Conservation (phyloP, 2,329 filamentous ascomycete species). For the Lecanicillium sp. region DNA sequence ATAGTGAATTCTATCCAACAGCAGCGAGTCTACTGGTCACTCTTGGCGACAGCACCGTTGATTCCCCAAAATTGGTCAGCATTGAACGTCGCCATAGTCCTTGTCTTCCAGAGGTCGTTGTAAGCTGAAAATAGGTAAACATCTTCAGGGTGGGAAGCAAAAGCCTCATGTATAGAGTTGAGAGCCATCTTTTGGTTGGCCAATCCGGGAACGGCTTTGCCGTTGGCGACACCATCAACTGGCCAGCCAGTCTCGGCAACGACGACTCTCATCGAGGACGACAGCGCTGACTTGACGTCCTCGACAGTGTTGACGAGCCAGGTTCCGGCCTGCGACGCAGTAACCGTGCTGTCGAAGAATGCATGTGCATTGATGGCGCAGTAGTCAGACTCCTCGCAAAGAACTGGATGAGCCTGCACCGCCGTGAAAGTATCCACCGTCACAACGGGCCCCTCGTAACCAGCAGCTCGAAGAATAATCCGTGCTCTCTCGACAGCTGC, state of each 20-base stretch:
- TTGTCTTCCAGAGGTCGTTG: conserved; percentile 71
- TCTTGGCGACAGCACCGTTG: conserved; percentile 17
- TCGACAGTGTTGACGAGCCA: conserved; percentile 55
- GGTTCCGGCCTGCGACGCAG: conserved; percentile 51
- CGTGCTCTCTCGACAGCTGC: conserved; percentile 51
- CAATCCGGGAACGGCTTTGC: conserved; percentile 57
- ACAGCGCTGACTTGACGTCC: conserved; percentile 32
- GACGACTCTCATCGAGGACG: conserved; percentile 50
- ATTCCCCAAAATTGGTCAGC: conserved; percentile 76
- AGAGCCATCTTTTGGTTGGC: conserved; percentile 60
- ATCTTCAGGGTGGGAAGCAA: conserved; percentile 38
- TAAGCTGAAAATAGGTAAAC: conserved; percentile 72
- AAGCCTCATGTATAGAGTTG: conserved; percentile 51
- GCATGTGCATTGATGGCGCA: conserved; percentile 76
- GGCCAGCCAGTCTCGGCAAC: conserved; percentile 87
- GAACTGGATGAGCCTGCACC: conserved; percentile 53
- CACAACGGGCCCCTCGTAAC: conserved; percentile 66
- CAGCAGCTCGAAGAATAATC: conserved; percentile 46
- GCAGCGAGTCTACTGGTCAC: neutral
- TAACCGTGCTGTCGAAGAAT: conserved; percentile 65
- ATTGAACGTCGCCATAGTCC: conserved; percentile 52
- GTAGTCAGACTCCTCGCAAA: conserved; percentile 69
- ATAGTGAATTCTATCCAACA: neutral
- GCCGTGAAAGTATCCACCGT: conserved; percentile 73
- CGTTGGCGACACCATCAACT: conserved; percentile 56